Evolutionary conservation across 306 rosid genomes (phyloP), one percentile per base, ranked within the genome.

Genomic region (Begonia loranthoides): DNA sequence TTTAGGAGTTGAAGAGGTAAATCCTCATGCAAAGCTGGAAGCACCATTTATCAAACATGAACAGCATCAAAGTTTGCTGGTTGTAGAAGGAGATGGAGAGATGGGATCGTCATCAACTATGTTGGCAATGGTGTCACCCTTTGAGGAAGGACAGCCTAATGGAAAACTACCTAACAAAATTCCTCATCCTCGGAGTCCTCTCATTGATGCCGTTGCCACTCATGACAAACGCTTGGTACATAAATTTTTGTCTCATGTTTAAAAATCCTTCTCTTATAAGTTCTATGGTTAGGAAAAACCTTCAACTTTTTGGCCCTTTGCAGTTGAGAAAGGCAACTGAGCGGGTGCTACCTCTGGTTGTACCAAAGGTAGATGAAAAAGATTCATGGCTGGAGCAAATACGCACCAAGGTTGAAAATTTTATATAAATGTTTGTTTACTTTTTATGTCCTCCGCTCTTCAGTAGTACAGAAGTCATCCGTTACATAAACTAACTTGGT

Each of bases 271-370:
- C 63, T 57, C 50, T 47, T 43, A 50, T 58, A 41, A 57, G 51
- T 54, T 56, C 52, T 47, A 28, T 28, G 36, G 36, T 28, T 28
- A 8, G 36, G 36, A 28, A 4, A 28, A 28, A 28, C 48, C 21
- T 59, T 53, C 50, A 45, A 40, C 59, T 47, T 59, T 39, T 69
- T 59, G 59, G 54, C 46, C 58, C 50, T 52, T 52, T 83, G 72
- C 89, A 92, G 96, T 65, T 92, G 79, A 92, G 84, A 70, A 92
- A 87, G 67, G 99, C 72, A 51, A 52, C 75, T 43, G 94, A 83
- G 33, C 82, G 94, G 43, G 72, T 75, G 69, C 66, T 80, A 66
- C 79, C 94, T 57, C 81, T 66, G 22, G 62, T 65, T 58, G 82
- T 54, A 73, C 87, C 80, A 44, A 79, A 76, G 81, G 72, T 38